Evolutionary conservation across 192 early-diverging fungal species (phyloP).

Genomic region (Mortierella antarctica): DNA sequence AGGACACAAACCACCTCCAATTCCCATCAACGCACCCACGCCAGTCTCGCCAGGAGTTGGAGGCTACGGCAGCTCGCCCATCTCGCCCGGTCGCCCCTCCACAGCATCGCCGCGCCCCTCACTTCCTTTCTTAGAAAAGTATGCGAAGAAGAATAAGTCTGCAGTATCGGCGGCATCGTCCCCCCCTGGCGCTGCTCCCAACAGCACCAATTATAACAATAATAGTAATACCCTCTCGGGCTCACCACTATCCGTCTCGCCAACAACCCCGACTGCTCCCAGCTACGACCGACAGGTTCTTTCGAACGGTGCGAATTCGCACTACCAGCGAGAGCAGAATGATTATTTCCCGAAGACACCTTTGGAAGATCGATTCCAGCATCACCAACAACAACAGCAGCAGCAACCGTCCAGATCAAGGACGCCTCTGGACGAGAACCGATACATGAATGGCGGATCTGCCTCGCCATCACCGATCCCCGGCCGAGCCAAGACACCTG

Average conservation of each 20-base stretch:
- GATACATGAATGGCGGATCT: conserved; percentile 1
- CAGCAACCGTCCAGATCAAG: conserved; percentile 5
- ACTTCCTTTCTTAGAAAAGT: conserved; percentile 55
- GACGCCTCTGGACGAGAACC: conserved; percentile 20
- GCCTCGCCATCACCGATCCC: conserved; percentile 29
- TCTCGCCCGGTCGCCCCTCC: conserved; percentile 38
- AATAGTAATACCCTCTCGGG: conserved; percentile 32
- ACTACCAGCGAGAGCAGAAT: conserved; percentile 46
- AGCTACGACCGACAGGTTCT: conserved; percentile 41
- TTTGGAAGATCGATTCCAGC: conserved; percentile 19
- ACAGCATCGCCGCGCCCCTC: conserved; percentile 32
- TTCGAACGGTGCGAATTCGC: conserved; percentile 33
- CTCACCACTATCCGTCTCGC: conserved; percentile 52
- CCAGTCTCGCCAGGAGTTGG: conserved; percentile 14
- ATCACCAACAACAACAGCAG: not conserved
- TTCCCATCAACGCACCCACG: conserved; percentile 14
- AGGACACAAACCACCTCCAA: conserved; percentile 49
- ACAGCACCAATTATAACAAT: conserved; percentile 20
- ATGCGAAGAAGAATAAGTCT: conserved; percentile 51
- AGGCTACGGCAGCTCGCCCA: conserved; percentile 7
- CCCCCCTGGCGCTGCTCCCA: conserved; percentile 12
- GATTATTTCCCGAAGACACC: conserved; percentile 51
- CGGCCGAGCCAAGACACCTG: conserved; percentile 41
- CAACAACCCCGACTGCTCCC: conserved; percentile 54
- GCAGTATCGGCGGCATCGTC: conserved; percentile 26